Evolutionary conservation across 1,284 basidiomycete genomes (phyloP).

Genomic region (Papiliotrema nemorosa): DNA sequence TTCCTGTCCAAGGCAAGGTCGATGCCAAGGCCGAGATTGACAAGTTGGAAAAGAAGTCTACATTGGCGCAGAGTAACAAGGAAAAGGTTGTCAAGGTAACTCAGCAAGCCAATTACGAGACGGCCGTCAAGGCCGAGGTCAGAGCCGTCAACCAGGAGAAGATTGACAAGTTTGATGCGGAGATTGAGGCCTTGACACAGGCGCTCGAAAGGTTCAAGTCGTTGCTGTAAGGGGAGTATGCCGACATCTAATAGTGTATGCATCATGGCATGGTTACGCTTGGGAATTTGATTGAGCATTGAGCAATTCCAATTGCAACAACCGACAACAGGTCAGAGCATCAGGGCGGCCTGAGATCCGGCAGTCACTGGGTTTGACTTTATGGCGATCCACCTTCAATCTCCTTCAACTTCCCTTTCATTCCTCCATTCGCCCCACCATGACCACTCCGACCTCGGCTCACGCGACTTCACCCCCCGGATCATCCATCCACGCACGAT

Average conservation of each 20-base stretch:
- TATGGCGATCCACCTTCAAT: no score
- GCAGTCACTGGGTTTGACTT: no score
- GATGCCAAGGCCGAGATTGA: constrained; percentile 77
- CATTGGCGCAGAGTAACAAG: constrained; percentile 63
- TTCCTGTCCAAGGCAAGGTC: constrained; percentile 83
- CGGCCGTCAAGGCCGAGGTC: constrained; percentile 73
- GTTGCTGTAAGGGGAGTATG: constrained; percentile 25
- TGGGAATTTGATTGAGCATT: no score
- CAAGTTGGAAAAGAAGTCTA: constrained; percentile 82
- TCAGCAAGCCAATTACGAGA: constrained; percentile 69
- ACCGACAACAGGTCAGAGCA: no score
- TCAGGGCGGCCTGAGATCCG: no score
- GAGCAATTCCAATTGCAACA: no score
- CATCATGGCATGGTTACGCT: no score
- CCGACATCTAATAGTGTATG: no score
- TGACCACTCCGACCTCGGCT: no score
- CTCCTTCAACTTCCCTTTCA: no score
- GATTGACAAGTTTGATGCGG: constrained; percentile 48
- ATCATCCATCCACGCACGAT: constrained; percentile 11
- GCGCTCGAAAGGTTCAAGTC: constrained; percentile 48
- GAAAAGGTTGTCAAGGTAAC: constrained; percentile 75
- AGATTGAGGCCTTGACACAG: constrained; percentile 45
- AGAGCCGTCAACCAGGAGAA: constrained; percentile 71
- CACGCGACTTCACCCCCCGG: constrained; percentile 12
- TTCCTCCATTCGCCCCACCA: no score